Evolutionary conservation across 495 filamentous ascomycete species (phyloP).

Genomic region (Penicillium daleae): DNA sequence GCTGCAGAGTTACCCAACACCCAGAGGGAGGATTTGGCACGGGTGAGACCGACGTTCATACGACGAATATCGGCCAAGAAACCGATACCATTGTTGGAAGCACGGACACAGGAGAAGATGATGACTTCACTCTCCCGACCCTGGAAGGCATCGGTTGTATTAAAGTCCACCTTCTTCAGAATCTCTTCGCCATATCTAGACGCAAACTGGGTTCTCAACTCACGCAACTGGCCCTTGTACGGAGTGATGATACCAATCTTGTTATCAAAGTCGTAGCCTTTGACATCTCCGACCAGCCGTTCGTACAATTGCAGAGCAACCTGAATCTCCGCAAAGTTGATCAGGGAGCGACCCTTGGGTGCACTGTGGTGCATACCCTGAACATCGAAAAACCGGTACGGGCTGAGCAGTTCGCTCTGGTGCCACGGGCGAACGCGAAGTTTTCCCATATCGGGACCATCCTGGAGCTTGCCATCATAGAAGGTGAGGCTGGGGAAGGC

Average conservation of each 20-base stretch:
- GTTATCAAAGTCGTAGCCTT: slow-evolving; percentile 67
- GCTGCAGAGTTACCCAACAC: slow-evolving; percentile 90
- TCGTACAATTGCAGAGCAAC: slow-evolving; percentile 83
- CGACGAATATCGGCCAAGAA: slow-evolving; percentile 97
- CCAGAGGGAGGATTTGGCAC: slow-evolving; percentile 94
- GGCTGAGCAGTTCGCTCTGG: slow-evolving; percentile 73
- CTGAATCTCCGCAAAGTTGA: slow-evolving; percentile 85
- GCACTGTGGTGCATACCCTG: slow-evolving; percentile 81
- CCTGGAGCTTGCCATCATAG: slow-evolving; percentile 83
- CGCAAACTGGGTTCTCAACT: slow-evolving; percentile 73
- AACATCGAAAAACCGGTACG: slow-evolving; percentile 98
- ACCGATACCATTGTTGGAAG: slow-evolving; percentile 90
- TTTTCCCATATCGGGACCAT: slow-evolving; percentile 79
- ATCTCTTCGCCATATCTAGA: slow-evolving; percentile 73
- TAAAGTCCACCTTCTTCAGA: slow-evolving; percentile 84
- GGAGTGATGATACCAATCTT: slow-evolving; percentile 97
- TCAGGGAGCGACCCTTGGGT: slow-evolving; percentile 79
- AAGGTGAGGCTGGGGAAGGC: slow-evolving; percentile 86
- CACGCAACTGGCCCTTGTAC: slow-evolving; percentile 88
- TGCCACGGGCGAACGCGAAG: slow-evolving; percentile 85
- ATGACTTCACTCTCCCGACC: slow-evolving; percentile 96
- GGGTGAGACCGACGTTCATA: slow-evolving; percentile 98
- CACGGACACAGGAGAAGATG: slow-evolving; percentile 97
- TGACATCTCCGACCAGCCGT: slow-evolving; percentile 73
- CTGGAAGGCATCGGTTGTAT: slow-evolving; percentile 98